A percentile compares a stretch with the other conserved stretches of the same genome.
These are phyloP conservation scores for Phytophthora meadii DNA, from an alignment of 352 stramenopile species.

Conservation along the genomic window DNA sequence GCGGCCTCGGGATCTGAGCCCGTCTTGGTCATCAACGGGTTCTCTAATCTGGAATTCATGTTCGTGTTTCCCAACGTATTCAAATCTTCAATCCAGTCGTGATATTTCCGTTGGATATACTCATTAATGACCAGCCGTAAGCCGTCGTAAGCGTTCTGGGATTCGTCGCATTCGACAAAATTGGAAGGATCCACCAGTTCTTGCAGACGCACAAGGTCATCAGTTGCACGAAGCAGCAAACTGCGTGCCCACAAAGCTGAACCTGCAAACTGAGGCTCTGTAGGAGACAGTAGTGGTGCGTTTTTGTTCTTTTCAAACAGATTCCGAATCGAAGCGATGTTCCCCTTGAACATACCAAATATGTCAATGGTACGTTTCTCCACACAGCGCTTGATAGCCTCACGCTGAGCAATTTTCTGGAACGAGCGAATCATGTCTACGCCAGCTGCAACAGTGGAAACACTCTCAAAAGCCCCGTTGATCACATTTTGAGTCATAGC, in stretches of 20 bases:
- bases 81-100: conserved; percentile 91
- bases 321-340: conserved; percentile 81
- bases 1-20: conserved; percentile 27
- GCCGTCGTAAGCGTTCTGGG: conserved; percentile 77
- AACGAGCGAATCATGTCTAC: conserved; percentile 95
- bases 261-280: conserved; percentile 93
- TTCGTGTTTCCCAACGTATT: conserved; percentile 81
- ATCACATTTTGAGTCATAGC: conserved; percentile 97
- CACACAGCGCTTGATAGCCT: conserved; percentile 93
- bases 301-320: conserved; percentile 94
- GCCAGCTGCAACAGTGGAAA: conserved; percentile 88
- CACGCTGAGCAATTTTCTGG: conserved; percentile 91
- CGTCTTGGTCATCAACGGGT: conserved; percentile 87
- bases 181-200: conserved; percentile 77
- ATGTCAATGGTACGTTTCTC: conserved; percentile 95
- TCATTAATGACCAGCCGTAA: conserved; percentile 87
- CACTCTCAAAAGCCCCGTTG: conserved; percentile 93
- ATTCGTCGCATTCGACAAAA: conserved; percentile 80
- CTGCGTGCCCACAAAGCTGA: conserved; percentile 93
- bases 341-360: conserved; percentile 90
- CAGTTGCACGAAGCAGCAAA: conserved; percentile 77
- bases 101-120: conserved; percentile 91
- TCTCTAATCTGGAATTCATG: conserved; percentile 83
- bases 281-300: conserved; percentile 80
- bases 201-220: conserved; percentile 78